Evolutionary conservation across 2,329 filamentous ascomycete species (phyloP).

Genomic region (Diaporthe velutina): DNA sequence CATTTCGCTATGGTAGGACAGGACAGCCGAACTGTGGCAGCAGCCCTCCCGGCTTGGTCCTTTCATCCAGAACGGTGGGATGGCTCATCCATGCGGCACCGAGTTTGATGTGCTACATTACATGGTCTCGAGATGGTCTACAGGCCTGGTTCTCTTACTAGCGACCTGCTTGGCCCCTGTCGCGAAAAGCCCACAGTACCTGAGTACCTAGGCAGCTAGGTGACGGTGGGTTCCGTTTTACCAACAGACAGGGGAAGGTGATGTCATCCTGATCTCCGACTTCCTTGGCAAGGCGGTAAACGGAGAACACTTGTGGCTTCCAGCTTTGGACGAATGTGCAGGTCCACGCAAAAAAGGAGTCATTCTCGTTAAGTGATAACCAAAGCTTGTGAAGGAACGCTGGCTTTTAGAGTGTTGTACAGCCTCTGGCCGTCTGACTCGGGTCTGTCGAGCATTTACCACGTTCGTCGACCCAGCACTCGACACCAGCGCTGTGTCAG

Average conservation of each 20-base stretch:
- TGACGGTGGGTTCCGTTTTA: background rate
- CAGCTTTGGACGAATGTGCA: background rate
- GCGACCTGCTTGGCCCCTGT: background rate
- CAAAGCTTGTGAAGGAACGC: background rate
- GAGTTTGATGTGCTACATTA: background rate
- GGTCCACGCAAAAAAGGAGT: constrained; percentile 6
- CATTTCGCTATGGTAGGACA: background rate
- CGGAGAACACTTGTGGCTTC: constrained; percentile 8
- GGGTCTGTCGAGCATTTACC: background rate
- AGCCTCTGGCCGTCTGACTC: background rate
- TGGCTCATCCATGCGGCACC: constrained; percentile 5
- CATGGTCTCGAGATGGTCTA: background rate
- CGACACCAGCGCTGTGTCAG: background rate
- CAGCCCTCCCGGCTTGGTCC: background rate
- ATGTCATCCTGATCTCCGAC: constrained; percentile 11
- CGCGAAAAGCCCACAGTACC: background rate
- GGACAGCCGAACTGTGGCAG: background rate
- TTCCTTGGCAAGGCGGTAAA: background rate
- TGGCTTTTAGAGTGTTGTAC: background rate
- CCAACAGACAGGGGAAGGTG: constrained; percentile 4
- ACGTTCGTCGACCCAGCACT: background rate
- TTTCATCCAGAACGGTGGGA: background rate
- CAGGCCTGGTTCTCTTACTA: background rate
- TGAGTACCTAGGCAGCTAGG: no score
- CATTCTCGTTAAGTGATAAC: background rate